These are phyloP conservation scores for Ceratobasidium sp. DNA, from an alignment of 1,284 basidiomycete species.

Conservation along the genomic window DNA sequence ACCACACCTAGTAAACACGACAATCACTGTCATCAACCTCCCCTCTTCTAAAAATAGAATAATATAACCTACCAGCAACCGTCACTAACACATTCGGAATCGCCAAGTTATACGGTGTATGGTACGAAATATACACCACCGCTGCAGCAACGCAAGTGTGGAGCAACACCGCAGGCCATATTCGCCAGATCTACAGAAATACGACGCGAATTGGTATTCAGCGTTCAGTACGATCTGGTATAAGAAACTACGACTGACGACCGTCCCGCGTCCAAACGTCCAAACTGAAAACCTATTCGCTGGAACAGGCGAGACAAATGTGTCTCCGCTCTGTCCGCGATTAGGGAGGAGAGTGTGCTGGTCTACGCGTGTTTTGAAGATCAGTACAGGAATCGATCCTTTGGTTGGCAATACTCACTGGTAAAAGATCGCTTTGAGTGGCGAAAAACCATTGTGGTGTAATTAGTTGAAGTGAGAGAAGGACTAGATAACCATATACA, in stretches of 20 bases:
- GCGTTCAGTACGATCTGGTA: slow-evolving; percentile 40
- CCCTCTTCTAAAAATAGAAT: slow-evolving; percentile 9
- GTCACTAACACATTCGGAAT: slow-evolving; percentile 61
- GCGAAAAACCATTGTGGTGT: slow-evolving; percentile 5
- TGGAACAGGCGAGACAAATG: slow-evolving; percentile 32
- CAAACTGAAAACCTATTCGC: slow-evolving; percentile 56
- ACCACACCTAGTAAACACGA: slow-evolving; percentile 66
- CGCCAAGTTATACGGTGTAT: slow-evolving; percentile 61
- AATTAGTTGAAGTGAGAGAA: neutral
- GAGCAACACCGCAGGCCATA: slow-evolving; percentile 75
- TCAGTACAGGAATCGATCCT: neutral
- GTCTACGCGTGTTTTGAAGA: slow-evolving; percentile 4
- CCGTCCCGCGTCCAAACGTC: slow-evolving; percentile 74
- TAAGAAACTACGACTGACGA: slow-evolving; percentile 58
- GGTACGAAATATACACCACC: slow-evolving; percentile 65
- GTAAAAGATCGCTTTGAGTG: slow-evolving; percentile 36
- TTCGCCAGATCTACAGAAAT: slow-evolving; percentile 68
- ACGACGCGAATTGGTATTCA: slow-evolving; percentile 45
- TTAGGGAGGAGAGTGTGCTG: slow-evolving; percentile 28
- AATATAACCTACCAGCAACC: neutral
- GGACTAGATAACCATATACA: neutral
- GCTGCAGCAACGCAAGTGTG: slow-evolving; percentile 72
- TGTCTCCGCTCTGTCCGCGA: slow-evolving; percentile 33
- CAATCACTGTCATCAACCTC: slow-evolving; percentile 15
- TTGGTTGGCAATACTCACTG: neutral